Evolutionary conservation across 148 eudicot species (phyloP).

Genomic region (Polygonum maritimum): DNA sequence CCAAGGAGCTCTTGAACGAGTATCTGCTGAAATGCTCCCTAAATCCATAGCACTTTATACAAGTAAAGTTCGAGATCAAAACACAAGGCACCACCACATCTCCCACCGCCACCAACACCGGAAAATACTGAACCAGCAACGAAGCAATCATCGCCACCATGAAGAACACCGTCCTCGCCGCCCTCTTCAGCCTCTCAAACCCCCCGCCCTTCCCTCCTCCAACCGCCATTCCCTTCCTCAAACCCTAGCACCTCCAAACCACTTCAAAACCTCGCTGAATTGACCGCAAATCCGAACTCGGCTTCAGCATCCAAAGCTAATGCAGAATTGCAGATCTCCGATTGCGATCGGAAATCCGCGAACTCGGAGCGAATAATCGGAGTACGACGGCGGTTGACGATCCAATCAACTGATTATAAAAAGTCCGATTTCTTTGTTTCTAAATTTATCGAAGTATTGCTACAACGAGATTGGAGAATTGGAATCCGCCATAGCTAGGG

Average conservation of each 20-base stretch:
- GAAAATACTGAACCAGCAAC: constrained; percentile 48
- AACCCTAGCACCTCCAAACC: neutral
- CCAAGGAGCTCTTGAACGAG: constrained; percentile 62
- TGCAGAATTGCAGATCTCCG: constrained; percentile 19
- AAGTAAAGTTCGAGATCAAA: constrained; percentile 70
- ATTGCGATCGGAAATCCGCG: constrained; percentile 25
- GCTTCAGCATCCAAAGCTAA: neutral
- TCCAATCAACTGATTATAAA: neutral
- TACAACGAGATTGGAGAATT: neutral
- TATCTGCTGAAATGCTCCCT: constrained; percentile 61
- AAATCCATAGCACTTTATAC: constrained; percentile 50
- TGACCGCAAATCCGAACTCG: neutral
- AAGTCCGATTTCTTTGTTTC: neutral
- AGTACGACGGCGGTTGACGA: neutral
- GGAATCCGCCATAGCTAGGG: neutral
- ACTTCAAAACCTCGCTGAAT: neutral
- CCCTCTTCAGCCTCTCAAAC: constrained; percentile 55
- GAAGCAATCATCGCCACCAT: constrained; percentile 87
- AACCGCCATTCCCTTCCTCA: constrained; percentile 17
- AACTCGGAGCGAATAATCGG: neutral
- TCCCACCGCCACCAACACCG: constrained; percentile 59
- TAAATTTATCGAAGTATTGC: neutral
- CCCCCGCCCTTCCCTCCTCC: constrained; percentile 30
- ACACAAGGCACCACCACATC: constrained; percentile 61
- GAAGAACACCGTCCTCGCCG: constrained; percentile 57